Conservation (phyloP, 208 protist genomes). For the Trypanosoma grayi region DNA sequence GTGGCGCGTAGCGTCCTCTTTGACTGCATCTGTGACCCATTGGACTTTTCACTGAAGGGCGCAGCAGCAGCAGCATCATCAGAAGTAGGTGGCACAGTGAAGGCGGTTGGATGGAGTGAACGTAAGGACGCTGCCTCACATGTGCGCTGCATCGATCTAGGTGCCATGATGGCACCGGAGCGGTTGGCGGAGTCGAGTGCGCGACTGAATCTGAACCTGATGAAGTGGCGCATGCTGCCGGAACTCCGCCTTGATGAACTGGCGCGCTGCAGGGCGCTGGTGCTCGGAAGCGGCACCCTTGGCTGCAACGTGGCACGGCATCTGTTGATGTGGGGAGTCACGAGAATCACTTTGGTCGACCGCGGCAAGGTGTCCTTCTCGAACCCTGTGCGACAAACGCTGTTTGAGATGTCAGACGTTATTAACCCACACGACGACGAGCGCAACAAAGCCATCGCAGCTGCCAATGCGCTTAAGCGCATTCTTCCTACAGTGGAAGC, state of each 20-base stretch:
- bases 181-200: slow-evolving; percentile 63
- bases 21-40: slow-evolving; percentile 32
- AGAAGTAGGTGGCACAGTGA: slow-evolving; percentile 1
- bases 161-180: slow-evolving; percentile 85
- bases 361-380: slow-evolving; percentile 95
- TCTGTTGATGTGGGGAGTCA: slow-evolving; percentile 96
- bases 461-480: slow-evolving; percentile 76
- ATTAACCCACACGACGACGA: slow-evolving; percentile 39
- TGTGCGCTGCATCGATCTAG: slow-evolving; percentile 51
- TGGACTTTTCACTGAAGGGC: slow-evolving; percentile 18
- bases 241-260: slow-evolving; percentile 89
- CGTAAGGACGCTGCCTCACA: slow-evolving; percentile 19
- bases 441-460: slow-evolving; percentile 88
- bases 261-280: slow-evolving; percentile 81
- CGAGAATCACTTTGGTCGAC: slow-evolving; percentile 96
- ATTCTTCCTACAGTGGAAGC: slow-evolving; percentile 87
- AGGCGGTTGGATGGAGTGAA: slow-evolving; percentile 35
- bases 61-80: neutral
- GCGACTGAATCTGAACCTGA: slow-evolving; percentile 95
- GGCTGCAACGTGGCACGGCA: slow-evolving; percentile 97
- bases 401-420: slow-evolving; percentile 88
- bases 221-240: slow-evolving; percentile 98
- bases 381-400: slow-evolving; percentile 93
- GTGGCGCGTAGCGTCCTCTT: slow-evolving; percentile 36
- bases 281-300: slow-evolving; percentile 97